phyloP scores from a whole-genome alignment of 2,329 filamentous ascomycete genomes.

The Penicillium sp. region DNA sequence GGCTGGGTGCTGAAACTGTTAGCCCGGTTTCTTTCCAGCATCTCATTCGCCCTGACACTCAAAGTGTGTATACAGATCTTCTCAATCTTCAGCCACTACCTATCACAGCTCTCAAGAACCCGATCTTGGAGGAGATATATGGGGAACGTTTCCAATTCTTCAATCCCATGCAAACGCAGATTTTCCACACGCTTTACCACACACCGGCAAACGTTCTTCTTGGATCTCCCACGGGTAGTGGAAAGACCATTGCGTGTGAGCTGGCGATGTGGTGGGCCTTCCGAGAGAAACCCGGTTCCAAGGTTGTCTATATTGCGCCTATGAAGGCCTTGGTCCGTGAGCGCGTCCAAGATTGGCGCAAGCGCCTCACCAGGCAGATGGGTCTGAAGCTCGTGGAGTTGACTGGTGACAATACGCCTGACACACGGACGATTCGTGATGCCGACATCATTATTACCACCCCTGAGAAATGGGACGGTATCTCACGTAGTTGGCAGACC shows the following conservation, averaged over 20 bases:
- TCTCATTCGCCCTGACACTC: conserved; percentile 92
- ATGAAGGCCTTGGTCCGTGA: conserved; percentile 99
- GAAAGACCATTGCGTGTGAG: conserved; percentile 94
- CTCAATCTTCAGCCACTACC: conserved; percentile 87
- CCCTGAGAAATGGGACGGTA: conserved; percentile 99
- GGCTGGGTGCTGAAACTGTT: conserved; percentile 94
- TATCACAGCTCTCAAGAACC: conserved; percentile 81
- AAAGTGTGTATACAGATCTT: conserved; percentile 94
- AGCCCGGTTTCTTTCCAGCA: conserved; percentile 96
- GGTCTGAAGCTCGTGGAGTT: conserved; percentile 89
- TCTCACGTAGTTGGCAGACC: conserved; percentile 97
- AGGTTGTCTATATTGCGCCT: conserved; percentile 97
- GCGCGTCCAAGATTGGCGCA: conserved; percentile 90
- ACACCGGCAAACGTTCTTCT: conserved; percentile 87
- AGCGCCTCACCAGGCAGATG: conserved; percentile 73
- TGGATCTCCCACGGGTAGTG: conserved; percentile 93
- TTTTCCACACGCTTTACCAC: conserved; percentile 95
- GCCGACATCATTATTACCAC: conserved; percentile 98
- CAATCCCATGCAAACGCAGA: conserved; percentile 99
- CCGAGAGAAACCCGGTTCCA: conserved; percentile 85
- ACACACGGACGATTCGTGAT: conserved; percentile 90
- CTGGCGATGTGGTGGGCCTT: conserved; percentile 99
- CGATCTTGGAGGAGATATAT: conserved; percentile 82
- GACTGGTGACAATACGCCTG: conserved; percentile 96
- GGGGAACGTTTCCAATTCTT: conserved; percentile 87